A percentile compares a stretch with the other conserved stretches of the same genome.
Evolutionary conservation across 331 rosid species (phyloP).

Genomic region (Pyracantha coccinea): DNA sequence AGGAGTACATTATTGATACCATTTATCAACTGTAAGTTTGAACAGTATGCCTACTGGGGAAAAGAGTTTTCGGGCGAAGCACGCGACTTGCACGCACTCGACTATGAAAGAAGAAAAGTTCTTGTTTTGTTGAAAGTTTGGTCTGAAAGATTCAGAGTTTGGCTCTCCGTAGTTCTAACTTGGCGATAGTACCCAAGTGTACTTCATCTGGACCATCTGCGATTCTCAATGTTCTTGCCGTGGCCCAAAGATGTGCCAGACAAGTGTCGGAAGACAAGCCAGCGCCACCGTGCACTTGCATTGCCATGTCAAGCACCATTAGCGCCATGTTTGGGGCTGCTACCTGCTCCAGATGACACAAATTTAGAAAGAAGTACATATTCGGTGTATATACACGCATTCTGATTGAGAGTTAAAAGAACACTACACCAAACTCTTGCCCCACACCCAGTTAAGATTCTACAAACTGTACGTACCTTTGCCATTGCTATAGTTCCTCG

Average conservation of each 20-base stretch:
- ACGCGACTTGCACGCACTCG: not conserved
- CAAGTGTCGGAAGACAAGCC: constrained; percentile 82
- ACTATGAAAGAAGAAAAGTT: no score
- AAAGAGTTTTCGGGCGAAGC: not conserved
- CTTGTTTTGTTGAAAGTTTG: not conserved
- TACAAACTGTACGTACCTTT: constrained; percentile 42
- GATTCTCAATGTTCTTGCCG: constrained; percentile 80
- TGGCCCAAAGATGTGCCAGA: constrained; percentile 87
- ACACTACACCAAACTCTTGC: not conserved
- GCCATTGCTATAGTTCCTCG: constrained; percentile 94
- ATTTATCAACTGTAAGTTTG: not conserved
- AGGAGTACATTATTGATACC: not conserved
- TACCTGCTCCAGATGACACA: constrained; percentile 46
- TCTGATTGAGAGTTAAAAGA: not conserved
- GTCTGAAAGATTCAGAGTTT: constrained; percentile 42
- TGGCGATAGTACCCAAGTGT: constrained; percentile 90
- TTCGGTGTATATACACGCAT: not conserved
- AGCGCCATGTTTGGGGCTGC: constrained; percentile 91
- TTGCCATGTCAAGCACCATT: constrained; percentile 87
- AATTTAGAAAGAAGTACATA: not conserved
- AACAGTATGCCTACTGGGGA: not conserved
- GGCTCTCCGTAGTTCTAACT: constrained; percentile 68
- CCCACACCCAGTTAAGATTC: not conserved
- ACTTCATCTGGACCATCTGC: constrained; percentile 99
- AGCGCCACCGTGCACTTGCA: constrained; percentile 92